These are phyloP conservation scores for Solanum stenotomum DNA, from an alignment of 257 asterid species.

Conservation along the genomic window DNA sequence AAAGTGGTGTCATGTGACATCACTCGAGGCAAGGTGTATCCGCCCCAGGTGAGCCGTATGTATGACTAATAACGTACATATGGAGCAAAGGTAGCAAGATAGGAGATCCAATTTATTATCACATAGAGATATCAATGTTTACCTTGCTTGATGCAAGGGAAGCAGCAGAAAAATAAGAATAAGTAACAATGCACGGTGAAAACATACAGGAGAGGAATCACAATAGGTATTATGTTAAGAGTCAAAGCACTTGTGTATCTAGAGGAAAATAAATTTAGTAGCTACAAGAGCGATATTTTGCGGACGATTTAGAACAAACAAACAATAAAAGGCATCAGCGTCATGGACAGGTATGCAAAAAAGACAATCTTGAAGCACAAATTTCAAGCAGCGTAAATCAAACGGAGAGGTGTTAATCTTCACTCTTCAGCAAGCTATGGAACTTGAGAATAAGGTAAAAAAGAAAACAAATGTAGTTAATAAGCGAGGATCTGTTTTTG, in stretches of 20 bases:
- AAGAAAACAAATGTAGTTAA: neutral
- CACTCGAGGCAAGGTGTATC: neutral
- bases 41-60: neutral
- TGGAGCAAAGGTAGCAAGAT: neutral
- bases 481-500: neutral
- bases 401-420: neutral
- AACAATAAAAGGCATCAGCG: neutral
- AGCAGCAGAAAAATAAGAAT: neutral
- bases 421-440: neutral
- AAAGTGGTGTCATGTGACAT: neutral
- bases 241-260: neutral
- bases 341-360: neutral
- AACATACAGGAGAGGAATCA: neutral
- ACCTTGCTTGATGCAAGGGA: neutral
- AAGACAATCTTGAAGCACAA: neutral
- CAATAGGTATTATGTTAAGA: neutral
- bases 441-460: neutral
- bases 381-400: neutral
- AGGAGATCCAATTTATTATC: neutral
- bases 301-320: neutral
- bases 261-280: neutral
- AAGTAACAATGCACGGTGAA: neutral
- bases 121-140: neutral
- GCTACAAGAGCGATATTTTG: neutral
- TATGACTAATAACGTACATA: neutral